Evolutionary conservation across 371 early-diverging fungal genomes (phyloP).

Genomic region (Mortierella sp.): DNA sequence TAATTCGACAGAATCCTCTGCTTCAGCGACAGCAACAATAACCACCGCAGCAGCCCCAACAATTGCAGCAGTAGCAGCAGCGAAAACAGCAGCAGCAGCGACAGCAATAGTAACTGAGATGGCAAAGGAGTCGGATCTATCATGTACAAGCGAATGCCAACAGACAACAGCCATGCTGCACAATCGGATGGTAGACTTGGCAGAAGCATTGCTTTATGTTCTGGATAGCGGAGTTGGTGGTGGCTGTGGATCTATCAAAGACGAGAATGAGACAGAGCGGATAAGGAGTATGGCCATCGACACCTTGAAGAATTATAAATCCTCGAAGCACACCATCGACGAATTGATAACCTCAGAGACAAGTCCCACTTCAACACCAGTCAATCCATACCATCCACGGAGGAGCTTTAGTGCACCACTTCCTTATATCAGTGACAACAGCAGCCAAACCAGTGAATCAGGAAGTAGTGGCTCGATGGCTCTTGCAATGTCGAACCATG

Average conservation of each 20-base stretch:
- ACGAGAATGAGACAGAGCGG: conserved; percentile 5
- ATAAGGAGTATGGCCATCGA: conserved; percentile 13
- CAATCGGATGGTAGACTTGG: conserved; percentile 14
- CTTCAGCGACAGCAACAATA: not conserved
- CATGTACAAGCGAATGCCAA: conserved; percentile 9
- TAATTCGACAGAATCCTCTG: not conserved
- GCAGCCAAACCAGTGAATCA: not conserved
- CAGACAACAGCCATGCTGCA: conserved; percentile 2
- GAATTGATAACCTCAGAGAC: conserved; percentile 19
- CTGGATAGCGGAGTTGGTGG: conserved; percentile 2
- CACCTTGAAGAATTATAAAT: conserved; percentile 1
- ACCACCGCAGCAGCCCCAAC: not conserved
- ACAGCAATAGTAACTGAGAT: not conserved
- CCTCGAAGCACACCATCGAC: not conserved
- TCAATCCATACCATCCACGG: not conserved
- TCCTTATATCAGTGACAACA: not conserved
- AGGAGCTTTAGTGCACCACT: not conserved
- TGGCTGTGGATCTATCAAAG: not conserved
- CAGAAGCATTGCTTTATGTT: conserved; percentile 13
- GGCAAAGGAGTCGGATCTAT: not conserved
- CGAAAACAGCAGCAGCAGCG: not conserved
- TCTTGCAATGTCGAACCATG: not conserved
- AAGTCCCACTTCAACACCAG: conserved; percentile 23
- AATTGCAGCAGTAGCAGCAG: not conserved
- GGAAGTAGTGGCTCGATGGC: not conserved